A percentile compares a stretch with the other conserved stretches of the same genome.
phyloP scores from a whole-genome alignment of 169 alveolate species.

The Cryptosporidium viatorum region DNA sequence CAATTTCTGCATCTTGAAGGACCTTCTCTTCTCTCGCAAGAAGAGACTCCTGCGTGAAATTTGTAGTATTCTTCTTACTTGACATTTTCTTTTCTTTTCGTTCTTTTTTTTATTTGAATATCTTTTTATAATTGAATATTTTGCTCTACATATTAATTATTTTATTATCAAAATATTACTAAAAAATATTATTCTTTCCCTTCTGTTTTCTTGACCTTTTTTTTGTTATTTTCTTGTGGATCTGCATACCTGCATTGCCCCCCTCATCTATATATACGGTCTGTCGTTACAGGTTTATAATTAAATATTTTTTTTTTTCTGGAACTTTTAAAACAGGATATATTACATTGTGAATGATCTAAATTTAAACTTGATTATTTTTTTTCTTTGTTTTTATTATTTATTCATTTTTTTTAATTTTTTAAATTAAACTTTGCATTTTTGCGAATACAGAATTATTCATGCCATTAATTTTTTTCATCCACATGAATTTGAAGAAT shows the following conservation, averaged over 20 bases:
- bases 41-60: slow-evolving; percentile 65
- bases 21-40: slow-evolving; percentile 75
- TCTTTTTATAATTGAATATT: neutral
- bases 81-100: slow-evolving; percentile 26
- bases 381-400: no score
- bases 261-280: slow-evolving; percentile 72
- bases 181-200: neutral
- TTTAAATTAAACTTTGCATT: no score
- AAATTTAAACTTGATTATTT: no score
- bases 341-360: no score
- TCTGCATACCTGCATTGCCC: slow-evolving; percentile 48
- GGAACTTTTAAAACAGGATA: no score
- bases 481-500: neutral
- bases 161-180: neutral
- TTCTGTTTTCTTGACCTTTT: slow-evolving; percentile 24
- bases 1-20: slow-evolving; percentile 71
- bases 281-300: slow-evolving; percentile 42
- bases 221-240: slow-evolving; percentile 60
- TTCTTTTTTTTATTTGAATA: neutral
- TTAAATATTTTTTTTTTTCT: neutral
- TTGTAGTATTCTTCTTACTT: slow-evolving; percentile 18
- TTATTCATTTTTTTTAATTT: no score
- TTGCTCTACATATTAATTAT: slow-evolving; percentile 3
- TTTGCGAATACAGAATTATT: neutral
- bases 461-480: neutral